phyloP scores from a whole-genome alignment of 768 basidiomycete genomes.

The Asterophora parasitica region DNA sequence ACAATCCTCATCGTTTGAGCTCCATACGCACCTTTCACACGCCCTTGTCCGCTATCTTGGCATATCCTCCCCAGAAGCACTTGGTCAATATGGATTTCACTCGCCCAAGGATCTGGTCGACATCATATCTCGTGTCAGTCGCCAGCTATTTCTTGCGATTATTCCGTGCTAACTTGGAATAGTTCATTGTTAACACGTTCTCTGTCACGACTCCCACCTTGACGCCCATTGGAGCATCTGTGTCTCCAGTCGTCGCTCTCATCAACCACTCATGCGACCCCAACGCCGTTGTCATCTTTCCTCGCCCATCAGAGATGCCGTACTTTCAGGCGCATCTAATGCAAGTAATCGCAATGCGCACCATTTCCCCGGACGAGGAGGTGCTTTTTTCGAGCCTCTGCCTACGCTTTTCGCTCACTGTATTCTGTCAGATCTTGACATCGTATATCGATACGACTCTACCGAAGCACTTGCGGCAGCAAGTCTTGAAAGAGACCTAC shows the following conservation, averaged over 20 bases:
- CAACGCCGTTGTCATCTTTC: slow-evolving; percentile 91
- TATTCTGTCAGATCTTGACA: slow-evolving; percentile 58
- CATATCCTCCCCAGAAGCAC: slow-evolving; percentile 51
- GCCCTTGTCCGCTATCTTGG: slow-evolving; percentile 69
- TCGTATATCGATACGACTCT: slow-evolving; percentile 85
- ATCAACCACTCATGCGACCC: slow-evolving; percentile 88
- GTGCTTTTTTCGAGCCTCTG: slow-evolving; percentile 30
- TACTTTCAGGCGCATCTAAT: slow-evolving; percentile 51
- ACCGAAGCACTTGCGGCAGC: slow-evolving; percentile 50
- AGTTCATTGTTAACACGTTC: slow-evolving; percentile 94
- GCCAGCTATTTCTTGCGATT: slow-evolving; percentile 4
- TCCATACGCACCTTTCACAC: slow-evolving; percentile 69
- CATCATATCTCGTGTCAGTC: slow-evolving; percentile 63
- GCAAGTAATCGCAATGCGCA: slow-evolving; percentile 67
- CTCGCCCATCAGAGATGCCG: slow-evolving; percentile 38
- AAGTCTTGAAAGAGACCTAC: slow-evolving; percentile 65
- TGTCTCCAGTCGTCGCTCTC: slow-evolving; percentile 75
- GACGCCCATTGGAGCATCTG: slow-evolving; percentile 76
- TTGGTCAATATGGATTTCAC: slow-evolving; percentile 51
- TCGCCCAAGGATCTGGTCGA: slow-evolving; percentile 63
- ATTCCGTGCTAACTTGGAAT: slow-evolving; percentile 5
- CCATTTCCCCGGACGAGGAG: slow-evolving; percentile 66
- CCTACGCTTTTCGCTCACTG: not conserved
- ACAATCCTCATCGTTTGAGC: slow-evolving; percentile 42
- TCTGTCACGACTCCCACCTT: slow-evolving; percentile 76